Base-by-base conservation (phyloP, 805 yeast species). In the Candida lessepsii region DNA sequence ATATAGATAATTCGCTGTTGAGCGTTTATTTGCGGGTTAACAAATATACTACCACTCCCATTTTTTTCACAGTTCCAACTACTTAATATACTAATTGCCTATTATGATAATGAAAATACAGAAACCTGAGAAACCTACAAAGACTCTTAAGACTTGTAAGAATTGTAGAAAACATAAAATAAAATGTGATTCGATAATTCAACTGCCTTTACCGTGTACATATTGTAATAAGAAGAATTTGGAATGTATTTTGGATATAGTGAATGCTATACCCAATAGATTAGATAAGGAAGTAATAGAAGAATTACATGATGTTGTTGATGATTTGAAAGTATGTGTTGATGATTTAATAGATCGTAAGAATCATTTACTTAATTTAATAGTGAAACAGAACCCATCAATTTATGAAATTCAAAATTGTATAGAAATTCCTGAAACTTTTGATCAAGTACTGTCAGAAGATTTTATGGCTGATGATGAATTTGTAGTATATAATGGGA, bases 101-200 rank as follows among this genome's bases (percentile, higher is more conserved):
- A 25, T 20, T 13, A 42, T 35, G 45, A 39, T 32, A 32, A 32
- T 32, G 35, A 32, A 37, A 20, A 33, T 35, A 9, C 40, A 39
- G 18, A 45, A 40, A 44, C 38, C 43, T 6, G 33, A 39, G 18
- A 45, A 40, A 44, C 38, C 43, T 6, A 37, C 21, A 21, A 58
- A 57, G 39, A 51, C 57, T 8, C 45, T 78, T 31, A 79, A 80
- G 49, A 75, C 85, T 9, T 82, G 88, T 53, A 67, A 74, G 4
- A 64, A 83, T 23, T 82, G 88, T 56, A 67, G 87, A 25, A 76
- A 75, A 51, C 83, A 80, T 49, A 82, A 82, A 55, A 80, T 81
- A 13, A 78, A 73, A 51, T 82, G 88, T 57, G 82, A 81, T 52
- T 81, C 81, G 9, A 47, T 60, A 10, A 52, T 53, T 17, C 73